A percentile compares a stretch with the other conserved stretches of the same genome.
phyloP scores from a whole-genome alignment of 768 basidiomycete species.

The Termitomyces sp. region DNA sequence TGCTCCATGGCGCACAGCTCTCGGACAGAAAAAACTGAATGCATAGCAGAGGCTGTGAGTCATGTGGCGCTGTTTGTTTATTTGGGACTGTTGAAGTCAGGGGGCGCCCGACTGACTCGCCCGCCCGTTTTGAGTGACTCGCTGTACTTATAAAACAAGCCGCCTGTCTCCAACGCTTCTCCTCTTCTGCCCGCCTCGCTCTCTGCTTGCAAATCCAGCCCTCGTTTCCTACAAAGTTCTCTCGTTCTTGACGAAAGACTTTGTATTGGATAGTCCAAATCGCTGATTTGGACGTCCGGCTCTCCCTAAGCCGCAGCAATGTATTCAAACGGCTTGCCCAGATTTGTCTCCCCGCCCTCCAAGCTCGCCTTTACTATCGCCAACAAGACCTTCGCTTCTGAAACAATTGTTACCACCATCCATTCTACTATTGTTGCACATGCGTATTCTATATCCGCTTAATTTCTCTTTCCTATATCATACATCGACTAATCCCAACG shows the following conservation, averaged over 20 bases:
- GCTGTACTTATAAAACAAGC: constrained; percentile 5
- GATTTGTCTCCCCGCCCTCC: constrained; percentile 21
- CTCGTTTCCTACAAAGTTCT: constrained; percentile 12
- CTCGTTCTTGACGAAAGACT: constrained; percentile 32
- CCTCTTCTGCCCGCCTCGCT: not conserved
- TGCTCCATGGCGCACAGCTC: not conserved
- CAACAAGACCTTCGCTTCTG: constrained; percentile 14
- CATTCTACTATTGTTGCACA: constrained; percentile 23
- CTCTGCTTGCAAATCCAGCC: constrained; percentile 9
- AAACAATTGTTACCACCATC: constrained; percentile 14
- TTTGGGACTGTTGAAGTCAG: constrained; percentile 15
- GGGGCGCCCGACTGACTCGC: constrained; percentile 18
- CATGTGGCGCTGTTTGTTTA: constrained; percentile 20
- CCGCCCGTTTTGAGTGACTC: constrained; percentile 16
- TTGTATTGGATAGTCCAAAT: constrained; percentile 43
- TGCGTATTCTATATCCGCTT: constrained; percentile 32
- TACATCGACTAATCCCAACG: constrained; percentile 19
- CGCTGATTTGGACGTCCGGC: constrained; percentile 36
- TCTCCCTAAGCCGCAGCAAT: constrained; percentile 34
- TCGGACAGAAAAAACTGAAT: not conserved
- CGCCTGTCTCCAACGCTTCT: not conserved
- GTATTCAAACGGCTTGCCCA: constrained; percentile 25
- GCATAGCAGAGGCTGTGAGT: constrained; percentile 17
- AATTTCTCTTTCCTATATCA: constrained; percentile 22
- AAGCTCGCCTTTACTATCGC: constrained; percentile 17